Base-by-base conservation (phyloP, 106 monocot species). In the Platanthera guangdongensis region DNA sequence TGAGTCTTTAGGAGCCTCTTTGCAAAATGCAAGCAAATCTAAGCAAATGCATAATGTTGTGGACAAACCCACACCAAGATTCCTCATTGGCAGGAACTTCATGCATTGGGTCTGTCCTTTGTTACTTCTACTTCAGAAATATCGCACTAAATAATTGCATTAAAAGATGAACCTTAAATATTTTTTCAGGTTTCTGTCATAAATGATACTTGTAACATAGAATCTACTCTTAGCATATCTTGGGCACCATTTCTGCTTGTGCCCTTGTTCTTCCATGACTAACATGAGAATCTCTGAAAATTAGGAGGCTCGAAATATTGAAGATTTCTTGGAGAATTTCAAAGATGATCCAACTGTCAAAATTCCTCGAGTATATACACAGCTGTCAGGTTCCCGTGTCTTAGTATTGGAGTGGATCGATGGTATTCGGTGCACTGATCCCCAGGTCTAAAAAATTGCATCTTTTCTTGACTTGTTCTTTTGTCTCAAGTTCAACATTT, bases 381-480 rank as follows among this genome's bases (percentile, higher is more conserved):
- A 94, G 25, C 80, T 92, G 72, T 99, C 83, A 73, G 97, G 97
- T 47, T 69, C 91, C 16, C 94, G 86, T 78, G 94, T 94, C 75
- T 22, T 99, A 52, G 94, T 92, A 48, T 94, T 99, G 97, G 97
- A 99, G 74, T 99, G 97, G 97, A 99, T 99, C 71, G 94, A 99
- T 82, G 97, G 97, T 22, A 90, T 99, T 70, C 79, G 97, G 14
- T 99, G 97, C 71, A 99, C 97, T 74, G 85, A 99, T 39, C 97
- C 94, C 53, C 87, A 85, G 97, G 97, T 97, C 74, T 74, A 78
- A 55, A 55, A 45, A 21, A 52, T 51, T 7, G 21, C 16, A 63
- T 55, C 21, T 64, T 74, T 47, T 19, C 47, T 48, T 9, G 49
- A 25, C 16, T 13, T 68, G 30, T 16, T 9, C 7, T 48, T 46